Conservation (phyloP, 1,284 basidiomycete genomes). For the Papiliotrema nemorosa region DNA sequence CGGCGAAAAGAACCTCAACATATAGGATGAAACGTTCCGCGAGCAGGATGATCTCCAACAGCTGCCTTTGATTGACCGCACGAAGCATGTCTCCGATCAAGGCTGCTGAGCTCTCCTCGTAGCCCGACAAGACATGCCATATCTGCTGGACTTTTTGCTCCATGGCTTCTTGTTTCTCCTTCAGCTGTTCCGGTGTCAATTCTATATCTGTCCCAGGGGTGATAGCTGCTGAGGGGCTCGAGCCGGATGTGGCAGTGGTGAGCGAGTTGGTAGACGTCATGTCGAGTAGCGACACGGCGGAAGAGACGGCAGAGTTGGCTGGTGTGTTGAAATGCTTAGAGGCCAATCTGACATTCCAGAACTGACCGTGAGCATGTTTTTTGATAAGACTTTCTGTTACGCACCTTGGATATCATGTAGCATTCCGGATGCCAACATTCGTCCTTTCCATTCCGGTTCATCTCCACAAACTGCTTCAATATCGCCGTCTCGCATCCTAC, state of each 20-base stretch:
- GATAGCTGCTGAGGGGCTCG: conserved; percentile 14
- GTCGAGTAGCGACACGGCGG: conserved; percentile 42
- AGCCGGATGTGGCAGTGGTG: background rate
- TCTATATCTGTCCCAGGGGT: conserved; percentile 42
- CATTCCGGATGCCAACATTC: conserved; percentile 99
- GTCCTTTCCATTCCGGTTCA: conserved; percentile 95
- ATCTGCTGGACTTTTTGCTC: conserved; percentile 97
- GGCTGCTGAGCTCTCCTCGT: conserved; percentile 97
- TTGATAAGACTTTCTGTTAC: conserved; percentile 13
- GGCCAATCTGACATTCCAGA: conserved; percentile 98
- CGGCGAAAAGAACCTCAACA: conserved; percentile 95
- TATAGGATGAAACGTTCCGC: conserved; percentile 98
- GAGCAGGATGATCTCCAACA: conserved; percentile 94
- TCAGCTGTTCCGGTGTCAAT: conserved; percentile 78
- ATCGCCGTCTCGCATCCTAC: conserved; percentile 98
- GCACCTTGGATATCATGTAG: conserved; percentile 98
- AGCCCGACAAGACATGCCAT: conserved; percentile 98
- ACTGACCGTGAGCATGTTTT: conserved; percentile 54
- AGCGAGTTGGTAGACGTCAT: conserved; percentile 27
- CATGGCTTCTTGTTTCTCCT: conserved; percentile 89
- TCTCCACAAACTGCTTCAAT: conserved; percentile 98
- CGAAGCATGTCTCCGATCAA: conserved; percentile 99
- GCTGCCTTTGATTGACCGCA: conserved; percentile 93
- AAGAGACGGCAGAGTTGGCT: conserved; percentile 57
- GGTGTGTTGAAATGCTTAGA: conserved; percentile 58